A percentile compares a stretch with the other conserved stretches of the same genome.
Evolutionary conservation across 306 rosid genomes (phyloP).

Genomic region (Vigna hirtella): DNA sequence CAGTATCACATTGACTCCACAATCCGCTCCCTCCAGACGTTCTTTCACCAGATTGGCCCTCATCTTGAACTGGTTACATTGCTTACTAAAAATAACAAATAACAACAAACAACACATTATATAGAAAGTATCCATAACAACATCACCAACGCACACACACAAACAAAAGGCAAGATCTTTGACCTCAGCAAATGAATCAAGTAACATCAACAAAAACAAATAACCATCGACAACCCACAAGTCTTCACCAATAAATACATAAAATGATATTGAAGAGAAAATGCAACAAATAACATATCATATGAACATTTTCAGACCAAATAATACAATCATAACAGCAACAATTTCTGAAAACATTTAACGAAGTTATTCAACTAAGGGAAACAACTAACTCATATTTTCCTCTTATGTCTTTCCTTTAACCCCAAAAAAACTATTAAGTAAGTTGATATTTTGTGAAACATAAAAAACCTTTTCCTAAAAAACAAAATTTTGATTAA

Average conservation of each 20-base stretch:
- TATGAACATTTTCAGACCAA: not conserved
- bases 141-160: not conserved
- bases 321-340: not conserved
- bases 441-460: too few species aligned
- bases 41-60: constrained; percentile 70
- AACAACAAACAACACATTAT: not conserved
- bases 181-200: not conserved
- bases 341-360: not conserved
- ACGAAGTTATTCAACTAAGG: too few species aligned
- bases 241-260: too few species aligned
- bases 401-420: not conserved
- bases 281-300: too few species aligned
- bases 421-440: not conserved
- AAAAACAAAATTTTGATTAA: not conserved
- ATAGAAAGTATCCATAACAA: not conserved
- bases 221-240: too few species aligned
- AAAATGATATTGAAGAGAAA: too few species aligned
- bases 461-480: too few species aligned
- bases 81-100: constrained; percentile 61
- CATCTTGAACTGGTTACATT: constrained; percentile 68
- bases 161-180: not conserved
- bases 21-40: constrained; percentile 58
- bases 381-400: too few species aligned
- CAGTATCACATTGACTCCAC: constrained; percentile 62
- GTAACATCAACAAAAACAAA: not conserved